Evolutionary conservation across 1,284 basidiomycete species (phyloP).

Genomic region (Puccinia triticina): DNA sequence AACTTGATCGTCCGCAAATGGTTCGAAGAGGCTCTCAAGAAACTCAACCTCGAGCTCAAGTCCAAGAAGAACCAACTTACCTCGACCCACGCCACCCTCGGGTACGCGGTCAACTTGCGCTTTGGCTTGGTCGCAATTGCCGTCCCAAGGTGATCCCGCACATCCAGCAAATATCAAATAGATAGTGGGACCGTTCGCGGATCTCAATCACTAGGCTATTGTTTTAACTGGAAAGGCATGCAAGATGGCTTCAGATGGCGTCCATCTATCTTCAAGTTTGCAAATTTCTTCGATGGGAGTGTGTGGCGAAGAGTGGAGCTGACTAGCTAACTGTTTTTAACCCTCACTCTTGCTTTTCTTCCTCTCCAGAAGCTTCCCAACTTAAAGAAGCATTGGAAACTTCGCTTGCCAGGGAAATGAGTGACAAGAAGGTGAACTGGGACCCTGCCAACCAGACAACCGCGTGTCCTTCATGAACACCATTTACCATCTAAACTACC

Average conservation of each 20-base stretch:
- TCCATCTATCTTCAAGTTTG: conserved; percentile 9
- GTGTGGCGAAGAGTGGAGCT: background rate
- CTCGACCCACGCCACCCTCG: no score
- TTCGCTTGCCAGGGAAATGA: background rate
- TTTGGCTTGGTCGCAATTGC: no score
- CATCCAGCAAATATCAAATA: no score
- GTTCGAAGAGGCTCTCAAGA: conserved; percentile 48
- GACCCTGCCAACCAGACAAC: background rate
- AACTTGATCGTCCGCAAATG: conserved; percentile 68
- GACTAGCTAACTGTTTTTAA: background rate
- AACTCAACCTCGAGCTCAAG: conserved; percentile 24
- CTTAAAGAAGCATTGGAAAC: background rate
- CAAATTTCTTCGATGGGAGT: background rate
- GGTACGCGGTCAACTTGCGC: no score
- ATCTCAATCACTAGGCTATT: background rate
- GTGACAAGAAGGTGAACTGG: conserved; percentile 10
- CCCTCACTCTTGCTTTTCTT: background rate
- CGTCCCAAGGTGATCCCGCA: no score
- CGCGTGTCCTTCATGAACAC: conserved; percentile 4
- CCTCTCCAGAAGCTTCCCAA: background rate
- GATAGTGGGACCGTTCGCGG: no score
- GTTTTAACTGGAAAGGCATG: background rate
- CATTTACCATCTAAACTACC: conserved; percentile 16
- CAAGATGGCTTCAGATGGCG: conserved; percentile 14
- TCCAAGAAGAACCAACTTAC: no score